Base-by-base conservation (phyloP, 2,329 filamentous ascomycete species). In the Xylariaceae sp. region DNA sequence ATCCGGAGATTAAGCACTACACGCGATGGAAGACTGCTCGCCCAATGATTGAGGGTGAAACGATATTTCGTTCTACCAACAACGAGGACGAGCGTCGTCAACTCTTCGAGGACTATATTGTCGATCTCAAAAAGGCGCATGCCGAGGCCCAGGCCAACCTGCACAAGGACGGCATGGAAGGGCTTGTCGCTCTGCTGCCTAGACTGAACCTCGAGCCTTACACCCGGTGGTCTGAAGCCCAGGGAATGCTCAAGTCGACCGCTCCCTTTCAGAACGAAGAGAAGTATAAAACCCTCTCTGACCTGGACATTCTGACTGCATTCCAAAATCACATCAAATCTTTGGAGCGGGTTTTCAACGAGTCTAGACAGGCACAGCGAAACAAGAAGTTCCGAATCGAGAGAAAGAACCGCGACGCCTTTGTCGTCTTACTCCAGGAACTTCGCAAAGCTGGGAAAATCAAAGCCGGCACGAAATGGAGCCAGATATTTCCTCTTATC, bases 291-390 rank as follows among this genome's bases (percentile, higher is more conserved):
- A 70, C 81, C 56, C 78, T 98, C 53, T 88, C 73, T 66, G 88
- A 88, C 60, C 84, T 86, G 65, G 92, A 98, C 63, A 79, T 97
- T 59, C 74, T 98, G 67, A 88, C 80, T 56, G 85, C 85, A 44
- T 98, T 97, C 63, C 88, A 97, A 67, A 88, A 85, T 56, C 90
- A 97, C 59, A 92, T 97, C 70, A 95, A 94, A 66, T 76, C 82
- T 41, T 74, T 97, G 49, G 92, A 98, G 65, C 84, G 88, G 46
- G 79, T 80, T 36, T 89, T 94, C 68, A 97, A 97, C 63, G 88
- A 96, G 59, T 78, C 82, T 33, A 83, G 86, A 47, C 92, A 98
- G 64, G 80, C 86, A 52, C 82, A 92, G 55, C 95, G 94, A 68
- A 83, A 82, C 45, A 75, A 76, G 52, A 90, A 85, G 63, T 76